phyloP scores from a whole-genome alignment of 306 rosid genomes.

The Datisca glomerata region DNA sequence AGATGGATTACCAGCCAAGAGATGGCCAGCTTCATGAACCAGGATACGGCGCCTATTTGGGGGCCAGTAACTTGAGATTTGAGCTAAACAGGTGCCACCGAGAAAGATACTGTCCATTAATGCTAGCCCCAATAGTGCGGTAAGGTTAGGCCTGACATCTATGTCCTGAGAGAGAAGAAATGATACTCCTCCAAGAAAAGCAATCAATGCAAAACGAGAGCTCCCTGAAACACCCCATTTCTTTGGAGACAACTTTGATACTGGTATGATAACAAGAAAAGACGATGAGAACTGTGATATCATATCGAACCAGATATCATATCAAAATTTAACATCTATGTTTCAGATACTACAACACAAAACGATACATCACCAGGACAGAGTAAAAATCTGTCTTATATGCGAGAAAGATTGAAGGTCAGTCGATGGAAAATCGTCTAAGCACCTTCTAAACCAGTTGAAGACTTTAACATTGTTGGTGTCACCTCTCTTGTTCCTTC shows the following conservation, averaged over 20 bases:
- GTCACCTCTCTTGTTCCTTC: constrained; percentile 80
- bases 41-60: constrained; percentile 75
- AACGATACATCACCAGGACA: background rate
- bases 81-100: constrained; percentile 91
- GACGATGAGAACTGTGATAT: too few relatives aligned
- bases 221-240: constrained; percentile 89
- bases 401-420: background rate
- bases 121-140: constrained; percentile 64
- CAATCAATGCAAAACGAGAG: constrained; percentile 45
- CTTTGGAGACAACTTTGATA: constrained; percentile 72
- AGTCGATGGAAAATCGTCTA: constrained; percentile 4
- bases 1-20: constrained; percentile 40
- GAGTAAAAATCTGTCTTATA: background rate
- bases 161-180: constrained; percentile 70
- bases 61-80: constrained; percentile 94
- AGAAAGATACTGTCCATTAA: constrained; percentile 65
- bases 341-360: background rate
- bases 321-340: too few relatives aligned
- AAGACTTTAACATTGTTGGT: constrained; percentile 58
- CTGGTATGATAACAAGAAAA: constrained; percentile 32
- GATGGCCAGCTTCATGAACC: constrained; percentile 95
- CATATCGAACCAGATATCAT: too few relatives aligned
- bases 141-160: constrained; percentile 82
- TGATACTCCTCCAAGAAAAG: constrained; percentile 66
- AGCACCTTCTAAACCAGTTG: constrained; percentile 88